A percentile compares a stretch with the other conserved stretches of the same genome.
These are phyloP conservation scores for Fraxinus cuspidata DNA, from an alignment of 257 asterid species.

Conservation along the genomic window DNA sequence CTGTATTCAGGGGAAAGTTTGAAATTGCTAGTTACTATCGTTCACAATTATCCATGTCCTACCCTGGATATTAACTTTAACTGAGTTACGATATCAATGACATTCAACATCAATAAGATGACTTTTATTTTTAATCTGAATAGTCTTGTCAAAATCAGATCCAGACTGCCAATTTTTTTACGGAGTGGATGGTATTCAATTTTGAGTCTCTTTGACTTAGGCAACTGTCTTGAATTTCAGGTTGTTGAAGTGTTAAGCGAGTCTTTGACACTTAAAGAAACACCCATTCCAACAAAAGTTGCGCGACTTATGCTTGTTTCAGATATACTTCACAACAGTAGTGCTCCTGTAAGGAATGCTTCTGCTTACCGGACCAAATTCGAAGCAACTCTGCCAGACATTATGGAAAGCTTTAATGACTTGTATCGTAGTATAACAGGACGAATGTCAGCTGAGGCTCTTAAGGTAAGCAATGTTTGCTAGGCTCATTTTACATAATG, in stretches of 20 bases:
- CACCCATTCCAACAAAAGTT: constrained; percentile 96
- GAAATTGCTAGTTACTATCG: background rate
- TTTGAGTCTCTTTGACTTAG: background rate
- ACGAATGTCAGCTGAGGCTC: constrained; percentile 94
- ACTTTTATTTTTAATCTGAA: background rate
- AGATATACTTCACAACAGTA: constrained; percentile 95
- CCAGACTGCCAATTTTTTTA: background rate
- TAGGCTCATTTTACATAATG: background rate
- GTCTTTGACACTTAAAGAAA: constrained; percentile 94
- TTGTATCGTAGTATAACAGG: constrained; percentile 80
- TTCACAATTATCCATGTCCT: background rate
- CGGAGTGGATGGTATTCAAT: background rate
- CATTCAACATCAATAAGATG: constrained; percentile 2
- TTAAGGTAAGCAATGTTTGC: constrained; percentile 53
- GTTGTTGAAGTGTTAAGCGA: constrained; percentile 95
- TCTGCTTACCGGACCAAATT: constrained; percentile 95
- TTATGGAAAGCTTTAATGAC: constrained; percentile 62
- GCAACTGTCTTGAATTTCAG: constrained; percentile 50
- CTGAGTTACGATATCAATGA: background rate
- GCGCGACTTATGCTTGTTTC: constrained; percentile 99
- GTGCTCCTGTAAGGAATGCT: constrained; percentile 94
- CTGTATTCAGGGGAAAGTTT: background rate
- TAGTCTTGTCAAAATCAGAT: background rate
- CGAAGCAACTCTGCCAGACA: constrained; percentile 63
- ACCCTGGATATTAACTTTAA: background rate